Base-by-base conservation (phyloP, 352 stramenopile species). In the Globisporangium parvum region DNA sequence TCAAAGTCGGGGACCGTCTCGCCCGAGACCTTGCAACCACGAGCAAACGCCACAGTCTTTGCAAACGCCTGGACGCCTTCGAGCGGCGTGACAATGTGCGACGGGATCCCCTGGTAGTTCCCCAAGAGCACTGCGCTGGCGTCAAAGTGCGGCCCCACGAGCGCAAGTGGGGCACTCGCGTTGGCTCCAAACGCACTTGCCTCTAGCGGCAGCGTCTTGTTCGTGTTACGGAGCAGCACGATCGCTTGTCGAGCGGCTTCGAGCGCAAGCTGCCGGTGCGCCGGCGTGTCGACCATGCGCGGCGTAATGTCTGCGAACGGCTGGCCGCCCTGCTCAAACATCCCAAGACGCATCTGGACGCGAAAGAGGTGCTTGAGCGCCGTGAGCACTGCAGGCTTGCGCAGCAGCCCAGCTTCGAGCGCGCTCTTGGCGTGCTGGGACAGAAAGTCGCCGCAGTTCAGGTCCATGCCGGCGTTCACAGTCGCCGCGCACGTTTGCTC, bases 211-310 rank as follows among this genome's bases (percentile, higher is more conserved):
- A 97, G 65, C n/a, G 67, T 47, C 0, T 55, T 59, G 17, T 63
- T 52, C 3, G 80, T 62, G 66, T 98, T 98, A 67, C 97, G 96
- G 12, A 98, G 72, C 12, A 98, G 56, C 24, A 97, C 88, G 24
- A 98, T 68, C 26, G 73, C 80, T 49, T 97, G 83, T 0, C 51
- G 62, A 20, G 81, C 75, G 2, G 82, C 84, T 50, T 92, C 78
- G 6, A 87, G 55, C 2, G 85, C 74, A 3, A 96, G 64, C 21
- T 71, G 46, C 1, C 66, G 67, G 57, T 95, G 76, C 26, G 45
- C 72, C 0, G 46, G 48, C 6, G 82, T 82, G 61, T 91, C 72
- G 10, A 96, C 60, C 14, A 64, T 50, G 4, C 73, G 59, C 0
- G 74, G 40, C 4, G 73, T 73, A 47, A 91, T 80, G 33, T 86